Evolutionary conservation across 345 rosid species (phyloP).

Genomic region (Bretschneidera sinensis): DNA sequence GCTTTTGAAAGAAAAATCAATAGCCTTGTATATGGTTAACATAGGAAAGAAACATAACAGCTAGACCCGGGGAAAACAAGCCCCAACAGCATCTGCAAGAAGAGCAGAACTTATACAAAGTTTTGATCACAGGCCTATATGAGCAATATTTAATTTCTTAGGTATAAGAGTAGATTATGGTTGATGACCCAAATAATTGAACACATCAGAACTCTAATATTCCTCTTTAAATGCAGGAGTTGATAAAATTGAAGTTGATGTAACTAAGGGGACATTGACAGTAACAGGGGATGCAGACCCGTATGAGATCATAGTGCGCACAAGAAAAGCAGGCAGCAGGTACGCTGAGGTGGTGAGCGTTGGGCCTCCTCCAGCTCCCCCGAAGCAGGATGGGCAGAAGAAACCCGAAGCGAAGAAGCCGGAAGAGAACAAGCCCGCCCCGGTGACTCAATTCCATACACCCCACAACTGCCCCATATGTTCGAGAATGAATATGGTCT

Average conservation of each 20-base stretch:
- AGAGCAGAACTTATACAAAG: too few relatives aligned
- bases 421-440: conserved; percentile 12
- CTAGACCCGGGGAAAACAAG: too few relatives aligned
- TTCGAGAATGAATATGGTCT: background rate
- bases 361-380: conserved; percentile 50
- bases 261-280: conserved; percentile 33
- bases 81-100: too few relatives aligned
- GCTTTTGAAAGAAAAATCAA: too few relatives aligned
- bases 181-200: too few relatives aligned
- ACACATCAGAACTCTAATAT: too few relatives aligned
- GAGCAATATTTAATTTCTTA: too few relatives aligned
- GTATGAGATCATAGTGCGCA: conserved; percentile 23
- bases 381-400: conserved; percentile 20
- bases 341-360: conserved; percentile 38
- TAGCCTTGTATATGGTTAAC: too few relatives aligned
- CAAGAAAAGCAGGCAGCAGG: conserved; percentile 39
- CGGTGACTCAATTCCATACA: background rate
- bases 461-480: background rate
- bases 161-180: too few relatives aligned
- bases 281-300: conserved; percentile 59
- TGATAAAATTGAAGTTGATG: conserved; percentile 48
- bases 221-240: conserved; percentile 31
- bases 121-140: too few relatives aligned
- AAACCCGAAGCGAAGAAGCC: conserved; percentile 29
- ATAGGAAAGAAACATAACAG: too few relatives aligned